Evolutionary conservation across 2,329 filamentous ascomycete species (phyloP), one percentile per base, ranked within the genome.

Genomic region (Microsporum canis): DNA sequence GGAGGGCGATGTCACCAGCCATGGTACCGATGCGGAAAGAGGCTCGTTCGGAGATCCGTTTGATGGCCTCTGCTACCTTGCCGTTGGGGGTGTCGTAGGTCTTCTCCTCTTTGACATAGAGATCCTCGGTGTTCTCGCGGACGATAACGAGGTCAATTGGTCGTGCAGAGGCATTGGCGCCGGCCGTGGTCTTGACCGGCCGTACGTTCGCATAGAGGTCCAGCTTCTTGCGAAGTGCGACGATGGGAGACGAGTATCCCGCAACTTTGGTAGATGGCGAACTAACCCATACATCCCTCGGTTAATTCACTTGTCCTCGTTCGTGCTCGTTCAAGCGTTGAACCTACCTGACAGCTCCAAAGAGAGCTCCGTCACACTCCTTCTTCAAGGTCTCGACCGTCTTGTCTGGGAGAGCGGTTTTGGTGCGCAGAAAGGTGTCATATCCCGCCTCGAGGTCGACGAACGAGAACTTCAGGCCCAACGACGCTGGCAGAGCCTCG

Each of bases 141-240:
- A 97, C 94, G 70, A 97, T 99, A 71, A 99, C 94, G 75, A 99
- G 87, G 78, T 99, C 94, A 71, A 96, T 91, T 65, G 88, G 87
- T 69, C 80, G 82, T 53, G 76, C 68, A 7, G 75, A 73, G 61
- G 72, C 69, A 36, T 71, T 72, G 64, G 73, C 71, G 33, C 74
- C 75, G 60, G 84, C 82, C 38, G 84, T 87, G 53, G 88, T 88
- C 80, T 96, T 96, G 74, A 97, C 94, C 60, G 92, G 92, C 41
- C 94, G 88, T 58, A 99, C 91, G 74, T 99, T 99, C 78, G 94
- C 94, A 77, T 96, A 99, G 62, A 99, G 86, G 75, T 94, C 87
- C 68, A 99, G 86, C 71, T 85, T 86, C 82, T 97, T 99, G 79
- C 94, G 90, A 67, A 99, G 87, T 56, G 91, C 94, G 65, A 99